Conservation (phyloP, 208 protist genomes). For the Leishmania gerbilli region DNA sequence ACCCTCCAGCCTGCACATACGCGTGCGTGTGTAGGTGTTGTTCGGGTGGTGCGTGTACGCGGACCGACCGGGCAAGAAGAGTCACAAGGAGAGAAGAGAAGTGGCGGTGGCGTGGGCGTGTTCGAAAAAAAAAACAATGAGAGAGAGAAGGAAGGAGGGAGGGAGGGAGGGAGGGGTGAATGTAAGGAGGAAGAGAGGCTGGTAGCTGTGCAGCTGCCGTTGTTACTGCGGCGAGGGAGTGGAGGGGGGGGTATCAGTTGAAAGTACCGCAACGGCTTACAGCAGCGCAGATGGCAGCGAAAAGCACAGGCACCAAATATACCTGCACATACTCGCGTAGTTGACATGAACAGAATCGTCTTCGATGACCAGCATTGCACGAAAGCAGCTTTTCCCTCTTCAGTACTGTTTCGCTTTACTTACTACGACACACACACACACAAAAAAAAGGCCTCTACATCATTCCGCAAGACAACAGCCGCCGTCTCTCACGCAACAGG, state of each 20-base stretch:
- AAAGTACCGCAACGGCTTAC: not conserved
- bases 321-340: not conserved
- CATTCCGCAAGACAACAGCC: not conserved
- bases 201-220: too few species aligned
- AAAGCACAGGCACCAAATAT: not conserved
- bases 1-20: not conserved
- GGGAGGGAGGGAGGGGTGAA: not conserved
- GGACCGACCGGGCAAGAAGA: not conserved
- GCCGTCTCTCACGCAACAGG: not conserved
- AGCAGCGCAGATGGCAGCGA: not conserved
- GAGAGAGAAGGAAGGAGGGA: not conserved
- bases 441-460: not conserved
- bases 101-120: not conserved
- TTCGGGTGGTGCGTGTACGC: not conserved
- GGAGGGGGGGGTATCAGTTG: not conserved
- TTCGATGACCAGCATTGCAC: not conserved
- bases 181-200: not conserved
- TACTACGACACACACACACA: not conserved
- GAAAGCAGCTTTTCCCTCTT: not conserved
- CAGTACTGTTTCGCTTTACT: not conserved
- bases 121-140: not conserved
- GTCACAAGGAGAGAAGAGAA: not conserved
- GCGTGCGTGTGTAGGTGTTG: slow-evolving; percentile 1
- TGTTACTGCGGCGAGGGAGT: not conserved
- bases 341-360: not conserved